These are phyloP conservation scores for Beauveria rudraprayagi DNA, from an alignment of 2,329 filamentous ascomycete species.

Conservation along the genomic window DNA sequence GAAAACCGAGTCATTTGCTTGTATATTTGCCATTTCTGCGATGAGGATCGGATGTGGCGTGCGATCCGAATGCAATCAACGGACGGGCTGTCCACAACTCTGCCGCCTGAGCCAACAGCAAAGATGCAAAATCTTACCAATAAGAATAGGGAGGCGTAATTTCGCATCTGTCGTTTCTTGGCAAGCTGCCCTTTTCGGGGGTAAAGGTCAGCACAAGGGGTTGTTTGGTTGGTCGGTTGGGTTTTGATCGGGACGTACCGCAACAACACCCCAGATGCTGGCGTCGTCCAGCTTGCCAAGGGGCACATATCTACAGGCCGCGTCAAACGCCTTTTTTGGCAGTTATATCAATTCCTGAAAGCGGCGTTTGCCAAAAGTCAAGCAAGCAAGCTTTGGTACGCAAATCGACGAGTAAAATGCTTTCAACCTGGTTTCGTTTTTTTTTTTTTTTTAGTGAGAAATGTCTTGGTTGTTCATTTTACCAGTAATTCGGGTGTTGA, in stretches of 20 bases:
- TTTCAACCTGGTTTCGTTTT: too few relatives aligned
- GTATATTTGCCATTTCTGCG: too few relatives aligned
- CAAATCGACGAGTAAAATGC: too few relatives aligned
- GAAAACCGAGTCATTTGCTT: too few relatives aligned
- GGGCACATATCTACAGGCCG: neutral
- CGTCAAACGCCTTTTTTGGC: neutral
- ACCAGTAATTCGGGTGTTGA: neutral
- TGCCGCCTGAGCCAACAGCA: neutral
- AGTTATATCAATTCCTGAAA: too few relatives aligned
- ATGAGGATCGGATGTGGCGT: too few relatives aligned
- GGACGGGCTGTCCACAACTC: too few relatives aligned
- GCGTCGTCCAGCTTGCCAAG: neutral
- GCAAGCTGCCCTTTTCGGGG: neutral
- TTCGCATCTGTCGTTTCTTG: constrained; percentile 3
- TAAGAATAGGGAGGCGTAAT: neutral
- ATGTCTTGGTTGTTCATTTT: neutral
- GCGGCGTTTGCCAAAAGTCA: too few relatives aligned
- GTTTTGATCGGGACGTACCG: constrained; percentile 10
- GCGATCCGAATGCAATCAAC: too few relatives aligned
- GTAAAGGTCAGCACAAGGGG: too few relatives aligned
- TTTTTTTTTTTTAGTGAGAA: neutral
- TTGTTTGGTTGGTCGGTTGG: too few relatives aligned
- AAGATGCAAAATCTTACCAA: neutral
- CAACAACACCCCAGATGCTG: neutral
- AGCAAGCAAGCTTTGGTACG: too few relatives aligned